Evolutionary conservation across 306 rosid species (phyloP), one percentile per base, ranked within the genome.

Genomic region (Carpinus fangiana): DNA sequence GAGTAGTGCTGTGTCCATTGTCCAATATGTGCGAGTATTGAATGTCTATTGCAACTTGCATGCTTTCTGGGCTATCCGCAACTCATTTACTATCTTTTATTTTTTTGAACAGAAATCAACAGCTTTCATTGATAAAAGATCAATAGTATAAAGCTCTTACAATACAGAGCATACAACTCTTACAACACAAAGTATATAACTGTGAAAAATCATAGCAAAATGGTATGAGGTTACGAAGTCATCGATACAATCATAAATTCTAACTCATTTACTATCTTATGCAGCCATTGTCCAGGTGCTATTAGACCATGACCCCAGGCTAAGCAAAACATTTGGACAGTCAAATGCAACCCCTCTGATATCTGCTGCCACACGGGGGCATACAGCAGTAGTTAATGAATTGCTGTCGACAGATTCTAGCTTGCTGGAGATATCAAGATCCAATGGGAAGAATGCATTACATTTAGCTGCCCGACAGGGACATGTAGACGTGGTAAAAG

Each of bases 381-480:
- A 94, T 82, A 78, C 87, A 2, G 86, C 76, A 7, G 92, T 94
- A 12, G 94, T 94, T 69, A 78, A 86, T 11, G 84, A 53, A 41
- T 83, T 94, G 83, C 72, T 94, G 14, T 60, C 79, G 21, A 76
- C 66, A 31, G 87, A 94, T 86, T 87, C 88, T 47, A 84, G 84
- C 72, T 85, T 87, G 84, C 83, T 90, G 68, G 98, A 87, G 78
- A 76, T 89, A 57, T 73, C 92, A 13, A 89, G 91, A 79, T 82
- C 95, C 53, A 94, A 94, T 18, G 97, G 97, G 70, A 92, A 94
- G 79, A 92, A 90, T 81, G 98, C 93, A 13, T 86, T 94, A 23
- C 97, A 94, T 81, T 86, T 94, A 66, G 89, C 97, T 45, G 92
- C 96, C 14, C 86, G 97, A 8, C 98, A 92, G 74, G 98, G 98